Percentiles rank a stretch among this genome's conserved stretches.
phyloP scores from a whole-genome alignment of 140 eudicot genomes.

The Ambrosia hybrid region DNA sequence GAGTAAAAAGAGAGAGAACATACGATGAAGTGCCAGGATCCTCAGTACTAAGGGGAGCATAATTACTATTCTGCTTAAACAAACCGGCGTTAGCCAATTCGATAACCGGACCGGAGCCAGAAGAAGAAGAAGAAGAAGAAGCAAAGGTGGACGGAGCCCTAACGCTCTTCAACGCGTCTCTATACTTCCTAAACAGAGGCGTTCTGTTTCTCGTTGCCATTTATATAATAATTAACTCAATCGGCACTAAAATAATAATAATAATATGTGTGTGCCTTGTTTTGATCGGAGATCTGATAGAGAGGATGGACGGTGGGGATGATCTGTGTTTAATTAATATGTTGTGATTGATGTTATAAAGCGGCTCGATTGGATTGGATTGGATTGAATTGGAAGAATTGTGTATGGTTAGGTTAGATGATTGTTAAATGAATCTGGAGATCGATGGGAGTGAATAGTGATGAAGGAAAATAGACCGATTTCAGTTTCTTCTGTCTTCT shows the following conservation, averaged over 20 bases:
- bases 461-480: slow-evolving; percentile 12
- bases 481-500: slow-evolving; percentile 26
- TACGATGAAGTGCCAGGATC: slow-evolving; percentile 91
- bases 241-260: no score
- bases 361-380: no score
- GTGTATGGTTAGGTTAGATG: neutral
- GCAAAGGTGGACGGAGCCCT: slow-evolving; percentile 43
- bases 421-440: slow-evolving; percentile 25
- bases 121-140: slow-evolving; percentile 28
- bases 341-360: no score
- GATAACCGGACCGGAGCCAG: slow-evolving; percentile 70
- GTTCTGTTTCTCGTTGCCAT: slow-evolving; percentile 96
- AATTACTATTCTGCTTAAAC: slow-evolving; percentile 61
- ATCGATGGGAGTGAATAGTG: slow-evolving; percentile 32
- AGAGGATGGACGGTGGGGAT: slow-evolving; percentile 22
- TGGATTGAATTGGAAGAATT: no score
- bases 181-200: slow-evolving; percentile 62
- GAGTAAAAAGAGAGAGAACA: neutral
- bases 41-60: slow-evolving; percentile 89
- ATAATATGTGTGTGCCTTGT: no score
- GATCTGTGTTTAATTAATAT: neutral
- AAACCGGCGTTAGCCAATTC: slow-evolving; percentile 69
- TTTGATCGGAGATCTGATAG: slow-evolving; percentile 27
- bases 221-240: neutral
- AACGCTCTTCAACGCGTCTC: slow-evolving; percentile 91